Evolutionary conservation across 2,329 filamentous ascomycete genomes (phyloP), one percentile per base, ranked within the genome.

Genomic region (Cytospora chrysosperma): DNA sequence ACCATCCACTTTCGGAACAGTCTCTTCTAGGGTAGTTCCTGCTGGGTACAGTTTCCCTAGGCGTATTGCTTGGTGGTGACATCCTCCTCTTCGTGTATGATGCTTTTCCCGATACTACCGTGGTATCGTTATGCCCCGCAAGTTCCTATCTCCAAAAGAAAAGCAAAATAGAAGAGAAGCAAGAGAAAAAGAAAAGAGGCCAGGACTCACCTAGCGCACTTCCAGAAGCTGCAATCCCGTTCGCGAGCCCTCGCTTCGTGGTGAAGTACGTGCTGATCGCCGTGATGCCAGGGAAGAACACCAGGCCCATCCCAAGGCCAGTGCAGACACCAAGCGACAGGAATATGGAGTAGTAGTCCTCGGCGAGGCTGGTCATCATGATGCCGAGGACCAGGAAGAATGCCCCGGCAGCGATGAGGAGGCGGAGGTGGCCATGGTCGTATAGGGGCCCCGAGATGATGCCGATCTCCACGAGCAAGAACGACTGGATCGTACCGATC

Each of bases 401-500:
- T 4, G 73, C 70, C 26, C 82, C 82, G 4, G 69, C 66, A 3
- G 73, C 24, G 3, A 84, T 64, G 2, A 83, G 71, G 8, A 69
- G 66, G 12, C 75, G 73, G 34, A 81, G 75, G 62, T 80, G 75
- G 13, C 83, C 83, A 3, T 74, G 72, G 69, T 85, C 82, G 54
- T 76, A 79, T 0, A 82, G 67, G 0, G 78, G 79, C 0, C 82
- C 83, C 3, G 76, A 71, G 6, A 82, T 52, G 6, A 78, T 69
- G 8, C 79, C 78, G 7, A 77, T 68, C 6, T 79, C 70, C 34
- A 80, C 70, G 43, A 85, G 74, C 8, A 85, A 70, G 53, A 78
- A 81, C 0, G 74, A 74, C 61, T 83, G 81, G 4, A 82, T 69
- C 4, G 79, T 78, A 15, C 81, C 81, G n/a, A 84, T 80, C 75